Percentiles rank a stretch among this genome's conserved stretches.
Evolutionary conservation across 768 basidiomycete species (phyloP).

Genomic region (Termitomyces titanicus): DNA sequence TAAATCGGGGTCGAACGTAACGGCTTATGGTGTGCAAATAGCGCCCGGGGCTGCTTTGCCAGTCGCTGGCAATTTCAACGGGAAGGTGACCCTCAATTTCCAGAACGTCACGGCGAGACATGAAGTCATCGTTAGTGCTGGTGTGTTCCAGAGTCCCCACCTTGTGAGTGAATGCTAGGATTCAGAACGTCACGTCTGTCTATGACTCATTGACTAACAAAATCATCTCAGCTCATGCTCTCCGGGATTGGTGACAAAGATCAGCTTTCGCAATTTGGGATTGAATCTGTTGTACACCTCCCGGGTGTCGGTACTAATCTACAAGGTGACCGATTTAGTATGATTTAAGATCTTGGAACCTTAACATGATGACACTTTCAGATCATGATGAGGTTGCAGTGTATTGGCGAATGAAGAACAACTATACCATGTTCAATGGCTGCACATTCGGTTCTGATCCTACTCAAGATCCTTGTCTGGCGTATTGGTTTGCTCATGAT

Average conservation of each 20-base stretch:
- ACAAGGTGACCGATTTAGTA: too few relatives aligned
- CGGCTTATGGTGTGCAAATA: too few relatives aligned
- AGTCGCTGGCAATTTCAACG: too few relatives aligned
- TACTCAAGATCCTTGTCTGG: slow-evolving; percentile 24
- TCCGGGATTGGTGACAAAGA: too few relatives aligned
- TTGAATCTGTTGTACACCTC: slow-evolving; percentile 24
- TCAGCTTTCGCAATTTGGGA: slow-evolving; percentile 20
- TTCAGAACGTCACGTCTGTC: neutral
- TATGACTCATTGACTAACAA: neutral
- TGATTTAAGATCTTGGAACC: neutral
- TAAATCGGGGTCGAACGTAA: too few relatives aligned
- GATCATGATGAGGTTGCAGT: slow-evolving; percentile 29
- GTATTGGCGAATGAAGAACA: slow-evolving; percentile 26
- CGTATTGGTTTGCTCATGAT: slow-evolving; percentile 19
- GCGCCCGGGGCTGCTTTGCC: too few relatives aligned
- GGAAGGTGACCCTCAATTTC: slow-evolving; percentile 19
- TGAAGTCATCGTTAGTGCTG: too few relatives aligned
- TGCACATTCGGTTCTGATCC: slow-evolving; percentile 24
- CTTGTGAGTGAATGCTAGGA: slow-evolving; percentile 13
- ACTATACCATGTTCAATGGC: slow-evolving; percentile 22
- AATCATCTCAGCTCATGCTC: slow-evolving; percentile 5
- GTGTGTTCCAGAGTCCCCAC: too few relatives aligned
- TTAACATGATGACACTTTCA: neutral
- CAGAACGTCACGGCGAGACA: too few relatives aligned
- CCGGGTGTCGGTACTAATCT: slow-evolving; percentile 34